These are phyloP conservation scores for Sicyos edulis DNA, from an alignment of 306 rosid genomes.

Conservation along the genomic window DNA sequence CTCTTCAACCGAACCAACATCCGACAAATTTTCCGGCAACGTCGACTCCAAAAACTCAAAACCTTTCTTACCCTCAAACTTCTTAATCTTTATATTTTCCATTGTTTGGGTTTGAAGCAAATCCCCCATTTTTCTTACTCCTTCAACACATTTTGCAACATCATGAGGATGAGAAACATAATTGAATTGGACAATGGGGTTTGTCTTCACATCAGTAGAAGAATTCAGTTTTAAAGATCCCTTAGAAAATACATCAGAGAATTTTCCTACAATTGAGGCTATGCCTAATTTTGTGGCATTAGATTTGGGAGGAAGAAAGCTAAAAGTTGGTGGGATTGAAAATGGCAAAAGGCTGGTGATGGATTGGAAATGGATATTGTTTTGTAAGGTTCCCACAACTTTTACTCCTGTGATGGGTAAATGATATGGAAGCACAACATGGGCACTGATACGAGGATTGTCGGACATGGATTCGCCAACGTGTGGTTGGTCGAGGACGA, in stretches of 20 bases:
- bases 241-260: not conserved
- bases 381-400: not conserved
- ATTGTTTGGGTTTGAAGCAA: not conserved
- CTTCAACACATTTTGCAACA: not conserved
- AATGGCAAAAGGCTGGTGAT: not conserved
- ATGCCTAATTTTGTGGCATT: not conserved
- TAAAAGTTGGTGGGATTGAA: not conserved
- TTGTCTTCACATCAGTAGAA: conserved; percentile 1
- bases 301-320: not conserved
- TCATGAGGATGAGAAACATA: conserved; percentile 12
- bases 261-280: not conserved
- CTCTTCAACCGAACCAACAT: not conserved
- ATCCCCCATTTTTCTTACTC: not conserved
- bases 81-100: not conserved
- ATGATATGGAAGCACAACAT: not conserved
- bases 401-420: not conserved
- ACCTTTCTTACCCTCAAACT: not conserved
- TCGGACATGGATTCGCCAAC: conserved; percentile 27
- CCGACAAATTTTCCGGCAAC: conserved; percentile 3
- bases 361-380: conserved; percentile 11
- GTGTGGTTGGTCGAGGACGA: conserved; percentile 19
- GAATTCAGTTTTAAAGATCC: not conserved
- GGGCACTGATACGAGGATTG: conserved; percentile 14
- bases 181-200: not conserved
- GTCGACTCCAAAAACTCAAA: not conserved